Conservation (phyloP, 345 rosid genomes). For the Nephelium lappaceum region DNA sequence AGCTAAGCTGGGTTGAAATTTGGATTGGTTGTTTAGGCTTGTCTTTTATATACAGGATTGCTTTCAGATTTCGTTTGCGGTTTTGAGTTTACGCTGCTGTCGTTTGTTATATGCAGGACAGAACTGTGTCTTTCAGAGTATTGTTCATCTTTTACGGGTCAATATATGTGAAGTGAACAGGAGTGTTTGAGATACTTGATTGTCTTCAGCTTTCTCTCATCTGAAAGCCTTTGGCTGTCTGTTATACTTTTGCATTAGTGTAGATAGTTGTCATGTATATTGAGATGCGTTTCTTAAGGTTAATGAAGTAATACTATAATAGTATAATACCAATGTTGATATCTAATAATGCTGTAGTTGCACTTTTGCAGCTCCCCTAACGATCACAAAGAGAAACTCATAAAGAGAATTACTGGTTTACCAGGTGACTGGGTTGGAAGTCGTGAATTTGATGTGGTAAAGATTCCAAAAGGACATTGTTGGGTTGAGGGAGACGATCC, state of each 20-base stretch:
- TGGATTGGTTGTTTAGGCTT: constrained; percentile 11
- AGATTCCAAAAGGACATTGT: constrained; percentile 83
- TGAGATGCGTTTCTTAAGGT: neutral
- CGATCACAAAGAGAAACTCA: constrained; percentile 62
- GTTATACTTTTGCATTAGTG: neutral
- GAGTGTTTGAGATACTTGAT: neutral
- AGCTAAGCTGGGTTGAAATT: neutral
- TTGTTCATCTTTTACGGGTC: neutral
- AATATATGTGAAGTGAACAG: neutral
- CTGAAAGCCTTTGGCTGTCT: neutral
- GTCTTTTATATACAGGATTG: neutral
- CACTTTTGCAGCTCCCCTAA: constrained; percentile 67
- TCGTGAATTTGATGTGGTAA: constrained; percentile 53
- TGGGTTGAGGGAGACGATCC: constrained; percentile 96
- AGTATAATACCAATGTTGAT: constrained; percentile 19
- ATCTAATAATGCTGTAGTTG: constrained; percentile 21
- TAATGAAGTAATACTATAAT: constrained; percentile 13
- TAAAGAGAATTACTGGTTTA: constrained; percentile 88
- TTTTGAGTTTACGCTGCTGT: neutral
- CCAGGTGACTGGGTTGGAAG: constrained; percentile 88
- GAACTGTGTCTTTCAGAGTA: neutral
- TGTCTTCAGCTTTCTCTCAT: neutral
- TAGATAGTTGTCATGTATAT: neutral
- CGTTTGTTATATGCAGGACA: neutral
- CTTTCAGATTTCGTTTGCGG: neutral